Evolutionary conservation across 2,329 filamentous ascomycete genomes (phyloP).

Genomic region (Penicillium nordicum): DNA sequence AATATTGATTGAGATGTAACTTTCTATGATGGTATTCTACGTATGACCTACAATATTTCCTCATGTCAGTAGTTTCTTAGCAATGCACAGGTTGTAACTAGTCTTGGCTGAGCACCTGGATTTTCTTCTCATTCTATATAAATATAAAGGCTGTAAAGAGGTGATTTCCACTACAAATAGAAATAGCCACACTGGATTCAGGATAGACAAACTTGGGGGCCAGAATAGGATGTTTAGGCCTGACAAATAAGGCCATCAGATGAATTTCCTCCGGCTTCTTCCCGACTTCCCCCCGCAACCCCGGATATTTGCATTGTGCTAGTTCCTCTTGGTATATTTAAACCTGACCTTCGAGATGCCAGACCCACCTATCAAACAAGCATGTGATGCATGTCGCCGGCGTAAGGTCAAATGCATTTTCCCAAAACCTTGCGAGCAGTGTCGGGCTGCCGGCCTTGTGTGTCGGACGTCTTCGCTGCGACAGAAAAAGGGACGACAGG

Average conservation of each 20-base stretch:
- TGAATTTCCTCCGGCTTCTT: constrained; percentile 1
- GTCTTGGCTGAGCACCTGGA: neutral
- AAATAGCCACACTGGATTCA: neutral
- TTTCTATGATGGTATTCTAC: neutral
- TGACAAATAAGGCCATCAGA: neutral
- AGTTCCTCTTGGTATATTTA: neutral
- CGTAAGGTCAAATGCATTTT: constrained; percentile 24
- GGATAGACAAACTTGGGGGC: neutral
- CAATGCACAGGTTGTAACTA: neutral
- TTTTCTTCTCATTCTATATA: neutral
- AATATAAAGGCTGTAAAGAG: too few species aligned
- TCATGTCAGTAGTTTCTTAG: neutral
- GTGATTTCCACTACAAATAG: neutral
- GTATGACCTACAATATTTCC: neutral
- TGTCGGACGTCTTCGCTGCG: constrained; percentile 17
- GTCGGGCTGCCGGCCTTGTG: constrained; percentile 13
- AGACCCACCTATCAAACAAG: constrained; percentile 8
- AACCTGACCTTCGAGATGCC: neutral
- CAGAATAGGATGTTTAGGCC: neutral
- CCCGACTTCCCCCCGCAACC: constrained; percentile 11
- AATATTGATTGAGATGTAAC: neutral
- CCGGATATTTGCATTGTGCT: neutral
- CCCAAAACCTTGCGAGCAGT: constrained; percentile 18
- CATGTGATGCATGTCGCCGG: constrained; percentile 26
- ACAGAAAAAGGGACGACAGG: constrained; percentile 23